Evolutionary conservation across 345 rosid species (phyloP).

Genomic region (Lagerstroemia speciosa): DNA sequence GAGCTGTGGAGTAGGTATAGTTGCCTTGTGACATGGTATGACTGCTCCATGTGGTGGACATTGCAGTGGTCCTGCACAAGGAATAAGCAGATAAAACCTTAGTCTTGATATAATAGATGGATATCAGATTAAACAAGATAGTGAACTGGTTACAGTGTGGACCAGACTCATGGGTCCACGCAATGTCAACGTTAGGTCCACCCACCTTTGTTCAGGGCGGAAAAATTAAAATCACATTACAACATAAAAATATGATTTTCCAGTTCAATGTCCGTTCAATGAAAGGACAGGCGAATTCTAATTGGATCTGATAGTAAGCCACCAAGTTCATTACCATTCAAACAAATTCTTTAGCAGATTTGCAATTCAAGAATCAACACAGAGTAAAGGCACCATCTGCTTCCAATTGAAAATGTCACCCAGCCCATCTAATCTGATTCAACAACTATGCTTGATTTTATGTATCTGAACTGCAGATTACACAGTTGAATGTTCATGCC

Average conservation of each 20-base stretch:
- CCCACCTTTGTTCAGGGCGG: not conserved
- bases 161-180: not conserved
- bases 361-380: not conserved
- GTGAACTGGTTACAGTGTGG: not conserved
- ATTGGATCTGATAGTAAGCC: not conserved
- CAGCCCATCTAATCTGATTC: not conserved
- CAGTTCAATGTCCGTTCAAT: not conserved
- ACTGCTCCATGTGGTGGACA: conserved; percentile 28
- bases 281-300: not conserved
- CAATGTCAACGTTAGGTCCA: not conserved
- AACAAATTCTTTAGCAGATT: not conserved
- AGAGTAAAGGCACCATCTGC: not conserved
- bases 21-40: conserved; percentile 26
- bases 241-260: not conserved
- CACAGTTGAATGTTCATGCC: not conserved
- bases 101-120: not conserved
- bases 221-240: not conserved
- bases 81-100: not conserved
- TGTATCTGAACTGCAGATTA: not conserved
- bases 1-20: conserved; percentile 18
- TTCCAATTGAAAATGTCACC: not conserved
- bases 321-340: not conserved
- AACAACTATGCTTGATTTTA: not conserved
- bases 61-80: conserved; percentile 33
- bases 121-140: not conserved